A percentile compares a stretch with the other conserved stretches of the same genome.
phyloP scores from a whole-genome alignment of 768 basidiomycete species.

The Mycena venus region DNA sequence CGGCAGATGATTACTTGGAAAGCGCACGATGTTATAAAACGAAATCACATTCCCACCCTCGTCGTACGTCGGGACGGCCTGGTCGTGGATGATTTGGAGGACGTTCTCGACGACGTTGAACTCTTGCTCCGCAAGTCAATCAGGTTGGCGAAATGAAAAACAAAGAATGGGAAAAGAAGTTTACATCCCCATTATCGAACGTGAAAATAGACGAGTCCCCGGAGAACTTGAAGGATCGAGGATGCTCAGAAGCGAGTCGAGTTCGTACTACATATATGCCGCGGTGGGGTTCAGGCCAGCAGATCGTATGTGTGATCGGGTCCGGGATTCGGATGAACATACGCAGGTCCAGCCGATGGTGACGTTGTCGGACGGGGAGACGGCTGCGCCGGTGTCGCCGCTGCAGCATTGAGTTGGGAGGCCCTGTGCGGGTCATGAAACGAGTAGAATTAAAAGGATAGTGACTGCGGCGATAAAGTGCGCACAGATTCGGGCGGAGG shows the following conservation, averaged over 20 bases:
- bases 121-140: no score
- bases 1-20: no score
- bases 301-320: no score
- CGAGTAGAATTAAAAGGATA: no score
- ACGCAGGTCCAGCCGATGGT: constrained; percentile 69
- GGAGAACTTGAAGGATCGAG: constrained; percentile 63
- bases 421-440: no score
- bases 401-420: background rate
- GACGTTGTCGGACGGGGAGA: constrained; percentile 57
- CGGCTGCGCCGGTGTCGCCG: constrained; percentile 18
- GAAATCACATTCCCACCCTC: constrained; percentile 25
- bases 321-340: no score
- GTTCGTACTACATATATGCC: constrained; percentile 64
- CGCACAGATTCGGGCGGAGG: constrained; percentile 27
- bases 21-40: constrained; percentile 31
- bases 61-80: constrained; percentile 25
- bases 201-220: constrained; percentile 62
- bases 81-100: constrained; percentile 27
- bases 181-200: constrained; percentile 52
- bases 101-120: constrained; percentile 28
- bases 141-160: no score
- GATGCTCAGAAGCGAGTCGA: constrained; percentile 68
- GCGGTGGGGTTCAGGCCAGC: no score
- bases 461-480: constrained; percentile 23
- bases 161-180: background rate